phyloP scores from a whole-genome alignment of 805 yeast genomes.

The Maudiozyma saulgeensis region DNA sequence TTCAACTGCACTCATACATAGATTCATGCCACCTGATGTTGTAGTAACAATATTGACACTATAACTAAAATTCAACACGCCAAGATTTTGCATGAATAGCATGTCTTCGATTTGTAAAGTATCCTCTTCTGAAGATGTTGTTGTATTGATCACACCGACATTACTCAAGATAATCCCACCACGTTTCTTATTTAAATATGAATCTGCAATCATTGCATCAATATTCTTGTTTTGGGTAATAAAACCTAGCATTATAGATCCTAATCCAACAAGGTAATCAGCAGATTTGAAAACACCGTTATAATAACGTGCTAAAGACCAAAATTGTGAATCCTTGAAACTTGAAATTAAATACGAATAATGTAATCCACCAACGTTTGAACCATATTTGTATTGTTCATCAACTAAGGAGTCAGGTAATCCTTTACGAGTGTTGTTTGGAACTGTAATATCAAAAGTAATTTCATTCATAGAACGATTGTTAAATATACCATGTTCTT shows the following conservation, averaged over 20 bases:
- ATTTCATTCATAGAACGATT: constrained; percentile 12
- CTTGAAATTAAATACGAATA: constrained; percentile 17
- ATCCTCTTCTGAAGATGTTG: neutral
- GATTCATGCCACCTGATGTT: constrained; percentile 15
- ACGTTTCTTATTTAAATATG: constrained; percentile 11
- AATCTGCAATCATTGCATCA: constrained; percentile 12
- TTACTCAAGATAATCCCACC: constrained; percentile 22
- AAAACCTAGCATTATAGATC: constrained; percentile 15
- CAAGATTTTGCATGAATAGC: constrained; percentile 18
- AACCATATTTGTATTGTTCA: constrained; percentile 16
- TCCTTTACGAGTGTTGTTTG: constrained; percentile 12
- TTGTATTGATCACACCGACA: constrained; percentile 12
- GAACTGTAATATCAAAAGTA: constrained; percentile 17
- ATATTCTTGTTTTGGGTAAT: constrained; percentile 12
- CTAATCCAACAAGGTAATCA: constrained; percentile 14
- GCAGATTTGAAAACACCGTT: constrained; percentile 9
- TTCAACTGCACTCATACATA: constrained; percentile 12
- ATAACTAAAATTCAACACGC: constrained; percentile 16
- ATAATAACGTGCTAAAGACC: constrained; percentile 16
- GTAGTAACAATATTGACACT: constrained; percentile 16
- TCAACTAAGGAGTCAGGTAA: constrained; percentile 12
- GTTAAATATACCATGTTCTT: constrained; percentile 12
- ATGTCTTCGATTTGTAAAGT: constrained; percentile 10
- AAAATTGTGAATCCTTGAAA: constrained; percentile 11
- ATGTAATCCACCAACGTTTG: constrained; percentile 21